A percentile compares a stretch with the other conserved stretches of the same genome.
These are phyloP conservation scores for Endocalyx cinctus DNA, from an alignment of 2,329 filamentous ascomycete genomes.

Conservation along the genomic window DNA sequence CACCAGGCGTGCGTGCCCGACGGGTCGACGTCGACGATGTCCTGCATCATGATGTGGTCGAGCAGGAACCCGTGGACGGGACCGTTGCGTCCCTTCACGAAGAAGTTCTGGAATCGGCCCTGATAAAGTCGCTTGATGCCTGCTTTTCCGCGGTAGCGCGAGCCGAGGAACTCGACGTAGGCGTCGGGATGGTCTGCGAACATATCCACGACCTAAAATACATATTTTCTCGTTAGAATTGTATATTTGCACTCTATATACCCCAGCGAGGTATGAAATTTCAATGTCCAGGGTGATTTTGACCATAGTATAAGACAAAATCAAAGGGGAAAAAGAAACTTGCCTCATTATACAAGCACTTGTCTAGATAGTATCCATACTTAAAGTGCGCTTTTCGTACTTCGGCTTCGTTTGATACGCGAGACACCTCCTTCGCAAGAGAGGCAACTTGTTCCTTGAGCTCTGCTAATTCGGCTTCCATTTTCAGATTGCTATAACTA, in stretches of 20 bases:
- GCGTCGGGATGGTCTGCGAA: conserved; percentile 49
- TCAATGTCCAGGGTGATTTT: no score
- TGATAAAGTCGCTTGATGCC: conserved; percentile 49
- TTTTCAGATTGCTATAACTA: no score
- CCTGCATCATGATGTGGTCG: conserved; percentile 54
- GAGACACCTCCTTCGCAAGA: conserved; percentile 30
- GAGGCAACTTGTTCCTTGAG: conserved; percentile 32
- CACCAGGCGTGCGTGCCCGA: conserved; percentile 43
- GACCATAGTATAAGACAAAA: no score
- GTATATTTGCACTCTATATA: no score
- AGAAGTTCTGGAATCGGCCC: conserved; percentile 44
- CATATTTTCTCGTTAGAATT: conserved; percentile 1
- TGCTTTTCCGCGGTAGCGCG: conserved; percentile 46
- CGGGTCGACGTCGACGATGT: conserved; percentile 46
- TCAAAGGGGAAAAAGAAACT: conserved; percentile 1
- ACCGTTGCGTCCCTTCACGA: conserved; percentile 51
- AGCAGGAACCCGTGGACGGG: conserved; percentile 52
- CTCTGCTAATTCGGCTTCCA: conserved; percentile 31
- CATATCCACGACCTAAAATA: conserved; percentile 39
- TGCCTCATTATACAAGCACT: conserved; percentile 53
- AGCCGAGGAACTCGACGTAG: conserved; percentile 52
- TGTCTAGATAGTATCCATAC: conserved; percentile 57
- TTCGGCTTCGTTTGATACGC: conserved; percentile 44
- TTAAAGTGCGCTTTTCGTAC: conserved; percentile 52
- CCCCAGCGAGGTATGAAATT: no score